These are phyloP conservation scores for Amanita brunnescens DNA, from an alignment of 768 basidiomycete genomes.

Conservation along the genomic window DNA sequence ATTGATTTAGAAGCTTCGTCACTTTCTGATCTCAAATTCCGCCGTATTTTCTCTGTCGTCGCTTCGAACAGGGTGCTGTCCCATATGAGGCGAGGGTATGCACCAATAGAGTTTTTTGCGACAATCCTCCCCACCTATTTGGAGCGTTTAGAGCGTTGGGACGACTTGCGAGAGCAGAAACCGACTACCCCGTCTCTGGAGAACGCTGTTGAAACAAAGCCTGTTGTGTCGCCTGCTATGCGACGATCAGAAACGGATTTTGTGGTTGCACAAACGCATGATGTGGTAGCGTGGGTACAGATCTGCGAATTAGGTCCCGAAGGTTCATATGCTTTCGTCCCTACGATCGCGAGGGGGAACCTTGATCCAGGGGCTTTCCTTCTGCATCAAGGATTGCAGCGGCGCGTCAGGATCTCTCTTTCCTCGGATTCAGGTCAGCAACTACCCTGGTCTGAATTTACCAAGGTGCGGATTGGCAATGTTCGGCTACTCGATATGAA, in stretches of 20 bases:
- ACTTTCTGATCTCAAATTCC: constrained; percentile 75
- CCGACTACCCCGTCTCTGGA: constrained; percentile 29
- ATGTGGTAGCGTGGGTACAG: constrained; percentile 83
- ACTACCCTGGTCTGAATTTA: constrained; percentile 79
- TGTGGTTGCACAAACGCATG: constrained; percentile 78
- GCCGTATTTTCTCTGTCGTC: constrained; percentile 72
- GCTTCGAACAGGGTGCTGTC: constrained; percentile 64
- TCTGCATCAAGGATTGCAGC: constrained; percentile 89
- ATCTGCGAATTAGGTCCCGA: constrained; percentile 80
- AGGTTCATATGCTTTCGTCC: constrained; percentile 77
- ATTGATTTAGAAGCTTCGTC: constrained; percentile 67
- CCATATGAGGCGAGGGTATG: constrained; percentile 70
- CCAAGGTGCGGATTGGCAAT: constrained; percentile 70
- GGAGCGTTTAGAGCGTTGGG: constrained; percentile 88
- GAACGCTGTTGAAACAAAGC: constrained; percentile 30
- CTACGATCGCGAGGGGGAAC: constrained; percentile 65
- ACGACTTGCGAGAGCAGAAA: constrained; percentile 80
- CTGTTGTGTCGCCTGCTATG: constrained; percentile 57
- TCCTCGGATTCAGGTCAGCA: constrained; percentile 86
- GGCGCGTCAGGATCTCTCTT: constrained; percentile 67
- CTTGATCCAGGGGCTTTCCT: constrained; percentile 82
- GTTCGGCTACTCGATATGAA: constrained; percentile 80
- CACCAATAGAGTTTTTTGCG: constrained; percentile 88
- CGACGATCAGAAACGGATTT: constrained; percentile 91
- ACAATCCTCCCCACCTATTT: constrained; percentile 74